Conservation (phyloP, 2,329 filamentous ascomycete species). For the Aspergillus neotritici region DNA sequence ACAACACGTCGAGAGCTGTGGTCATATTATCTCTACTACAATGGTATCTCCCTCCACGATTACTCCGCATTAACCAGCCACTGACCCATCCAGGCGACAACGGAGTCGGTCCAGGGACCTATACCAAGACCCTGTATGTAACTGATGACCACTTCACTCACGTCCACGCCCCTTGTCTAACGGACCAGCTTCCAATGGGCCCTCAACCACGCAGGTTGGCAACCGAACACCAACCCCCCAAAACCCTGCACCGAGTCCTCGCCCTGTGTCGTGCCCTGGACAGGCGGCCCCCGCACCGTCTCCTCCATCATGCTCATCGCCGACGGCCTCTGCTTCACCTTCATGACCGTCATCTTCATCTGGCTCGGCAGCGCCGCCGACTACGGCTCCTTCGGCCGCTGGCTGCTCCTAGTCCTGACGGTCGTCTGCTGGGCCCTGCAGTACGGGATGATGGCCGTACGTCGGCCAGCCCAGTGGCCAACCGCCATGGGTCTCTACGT, state of each 20-base stretch:
- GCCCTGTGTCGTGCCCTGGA: constrained; percentile 38
- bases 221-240: constrained; percentile 31
- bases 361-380: constrained; percentile 40
- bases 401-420: constrained; percentile 37
- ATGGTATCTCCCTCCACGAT: constrained; percentile 23
- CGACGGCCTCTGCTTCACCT: constrained; percentile 39
- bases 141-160: neutral
- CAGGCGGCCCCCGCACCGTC: constrained; percentile 32
- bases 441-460: constrained; percentile 38
- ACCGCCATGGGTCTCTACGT: constrained; percentile 39
- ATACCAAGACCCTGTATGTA: constrained; percentile 36
- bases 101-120: constrained; percentile 39
- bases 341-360: constrained; percentile 42
- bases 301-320: constrained; percentile 39
- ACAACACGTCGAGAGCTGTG: constrained; percentile 39
- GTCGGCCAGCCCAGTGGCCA: constrained; percentile 35
- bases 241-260: constrained; percentile 28
- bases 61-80: neutral
- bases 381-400: constrained; percentile 39
- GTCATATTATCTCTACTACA: constrained; percentile 43
- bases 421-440: constrained; percentile 39
- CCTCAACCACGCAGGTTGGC: constrained; percentile 34
- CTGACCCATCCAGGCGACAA: constrained; percentile 29
- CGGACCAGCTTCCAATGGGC: constrained; percentile 35
- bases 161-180: neutral